A percentile compares a stretch with the other conserved stretches of the same genome.
Evolutionary conservation across 768 basidiomycete species (phyloP).

Genomic region (Amylocystis lapponica): DNA sequence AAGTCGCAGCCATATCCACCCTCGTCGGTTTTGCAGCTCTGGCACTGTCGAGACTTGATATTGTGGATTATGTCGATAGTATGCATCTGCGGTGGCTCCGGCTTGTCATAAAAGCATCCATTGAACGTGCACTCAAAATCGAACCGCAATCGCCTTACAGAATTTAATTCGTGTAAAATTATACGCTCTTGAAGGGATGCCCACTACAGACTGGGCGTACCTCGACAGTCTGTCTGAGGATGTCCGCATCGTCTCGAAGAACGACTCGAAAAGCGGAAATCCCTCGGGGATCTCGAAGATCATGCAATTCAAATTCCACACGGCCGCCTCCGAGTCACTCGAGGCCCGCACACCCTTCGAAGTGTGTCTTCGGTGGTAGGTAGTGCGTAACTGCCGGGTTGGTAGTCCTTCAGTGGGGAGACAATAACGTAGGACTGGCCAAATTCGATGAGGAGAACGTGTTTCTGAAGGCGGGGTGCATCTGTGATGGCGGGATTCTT

Average conservation of each 20-base stretch:
- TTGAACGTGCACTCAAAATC: too few relatives aligned
- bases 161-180: too few relatives aligned
- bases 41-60: too few relatives aligned
- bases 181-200: conserved; percentile 23
- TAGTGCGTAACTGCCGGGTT: conserved; percentile 26
- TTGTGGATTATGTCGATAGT: too few relatives aligned
- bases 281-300: conserved; percentile 41
- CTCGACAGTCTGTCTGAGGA: conserved; percentile 31
- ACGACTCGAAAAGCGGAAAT: conserved; percentile 34
- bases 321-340: conserved; percentile 29
- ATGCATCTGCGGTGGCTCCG: too few relatives aligned
- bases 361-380: conserved; percentile 31
- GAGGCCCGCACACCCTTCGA: conserved; percentile 23
- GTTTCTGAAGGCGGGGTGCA: conserved; percentile 27
- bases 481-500: conserved; percentile 14
- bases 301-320: conserved; percentile 38
- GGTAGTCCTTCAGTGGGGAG: conserved; percentile 24
- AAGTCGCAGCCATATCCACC: too few relatives aligned
- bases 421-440: conserved; percentile 29
- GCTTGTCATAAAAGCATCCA: too few relatives aligned
- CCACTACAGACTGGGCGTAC: conserved; percentile 40
- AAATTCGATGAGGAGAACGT: conserved; percentile 31
- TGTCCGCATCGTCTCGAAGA: conserved; percentile 23
- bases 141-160: too few relatives aligned
- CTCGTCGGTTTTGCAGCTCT: too few relatives aligned